These are phyloP conservation scores for Eucalyptus globulus DNA, from an alignment of 345 rosid species.

Conservation along the genomic window DNA sequence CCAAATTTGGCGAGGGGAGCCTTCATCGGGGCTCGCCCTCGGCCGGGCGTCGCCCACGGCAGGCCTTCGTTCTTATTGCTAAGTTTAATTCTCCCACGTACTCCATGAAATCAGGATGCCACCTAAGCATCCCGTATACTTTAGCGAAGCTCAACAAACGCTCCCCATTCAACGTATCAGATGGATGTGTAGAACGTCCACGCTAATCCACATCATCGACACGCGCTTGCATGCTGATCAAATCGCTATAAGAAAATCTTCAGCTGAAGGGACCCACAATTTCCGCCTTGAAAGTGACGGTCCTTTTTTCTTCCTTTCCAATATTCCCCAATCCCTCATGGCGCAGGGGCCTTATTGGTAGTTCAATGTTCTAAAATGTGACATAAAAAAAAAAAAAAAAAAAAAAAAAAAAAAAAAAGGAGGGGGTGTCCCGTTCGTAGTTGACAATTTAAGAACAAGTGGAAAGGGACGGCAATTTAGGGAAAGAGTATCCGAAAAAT, in stretches of 20 bases:
- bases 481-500: too few species aligned
- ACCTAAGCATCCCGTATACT: background rate
- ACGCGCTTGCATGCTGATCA: background rate
- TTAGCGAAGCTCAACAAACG: background rate
- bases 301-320: background rate
- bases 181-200: background rate
- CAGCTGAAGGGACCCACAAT: background rate
- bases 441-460: too few species aligned
- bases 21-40: too few species aligned
- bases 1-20: too few species aligned
- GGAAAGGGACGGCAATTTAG: too few species aligned
- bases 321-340: background rate
- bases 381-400: too few species aligned
- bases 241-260: background rate
- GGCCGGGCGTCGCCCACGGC: too few species aligned
- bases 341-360: background rate
- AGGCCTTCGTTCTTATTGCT: background rate
- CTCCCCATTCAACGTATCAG: background rate
- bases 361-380: background rate
- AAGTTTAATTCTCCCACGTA: background rate
- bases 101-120: background rate
- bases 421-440: rapidly evolving
- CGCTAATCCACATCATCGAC: too few species aligned
- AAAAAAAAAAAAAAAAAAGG: too few species aligned
- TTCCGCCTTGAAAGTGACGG: background rate